Base-by-base conservation (phyloP, 371 early-diverging fungal genomes). In the Catenaria anguillulae region DNA sequence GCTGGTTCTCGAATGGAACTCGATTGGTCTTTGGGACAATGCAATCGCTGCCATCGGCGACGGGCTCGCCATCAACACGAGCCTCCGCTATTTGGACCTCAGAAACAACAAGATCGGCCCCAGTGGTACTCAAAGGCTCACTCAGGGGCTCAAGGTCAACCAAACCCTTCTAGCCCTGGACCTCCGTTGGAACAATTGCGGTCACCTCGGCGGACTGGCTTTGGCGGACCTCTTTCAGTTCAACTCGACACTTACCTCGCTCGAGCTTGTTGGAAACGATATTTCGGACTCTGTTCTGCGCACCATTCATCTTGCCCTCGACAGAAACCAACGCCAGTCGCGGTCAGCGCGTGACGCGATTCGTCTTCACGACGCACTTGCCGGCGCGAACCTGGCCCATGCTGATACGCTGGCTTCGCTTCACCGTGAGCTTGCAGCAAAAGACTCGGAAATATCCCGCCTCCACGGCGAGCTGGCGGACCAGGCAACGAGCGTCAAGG, bases 21-120 rank as follows among this genome's bases (percentile, higher is more conserved):
- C 75, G 63, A 64, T 79, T 31, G 80, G 80, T 1, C 70, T 79
- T 37, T 79, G 80, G 77, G 76, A 79, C 48, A 58, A 66, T 15
- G 78, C 75, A 19, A 61, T 76, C 17, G 64, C 64, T 36, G 70
- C 73, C 1, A 34, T 79, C 4, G 73, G 71, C 13, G 80, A 79
- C 60, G 77, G 74, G 19, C 63, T 79, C 0, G 55, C 71, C 10
- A 64, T 75, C 56, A 79, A 79, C 61, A 67, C 70, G 45, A 63
- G 66, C 0, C 50, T 79, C 40, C 63, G 66, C 52, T 56, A 70
- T 21, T 65, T 79, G n/a, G 78, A 79, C 63, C 64, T 79, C 52
- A 40, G 80, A 15, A 79, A 79, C 66, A 77, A 77, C 67, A 76
- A 74, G 63, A 64, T 79, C 42, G 70, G 75, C 13, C 75, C 77